phyloP scores from a whole-genome alignment of 2,329 filamentous ascomycete species.

The Aspergillus quadricinctus region DNA sequence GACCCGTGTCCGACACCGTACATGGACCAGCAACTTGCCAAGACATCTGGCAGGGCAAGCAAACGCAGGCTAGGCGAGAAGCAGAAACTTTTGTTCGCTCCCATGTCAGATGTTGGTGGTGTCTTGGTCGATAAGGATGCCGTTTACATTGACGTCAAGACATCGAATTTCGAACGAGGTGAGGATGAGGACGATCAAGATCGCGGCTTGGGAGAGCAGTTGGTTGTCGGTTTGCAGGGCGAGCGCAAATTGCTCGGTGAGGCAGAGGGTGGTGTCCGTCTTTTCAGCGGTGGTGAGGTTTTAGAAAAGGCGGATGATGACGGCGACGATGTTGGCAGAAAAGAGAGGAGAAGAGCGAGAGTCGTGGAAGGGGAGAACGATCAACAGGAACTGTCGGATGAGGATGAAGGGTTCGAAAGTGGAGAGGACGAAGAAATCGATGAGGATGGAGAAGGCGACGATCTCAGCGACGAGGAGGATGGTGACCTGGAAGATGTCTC shows the following conservation, averaged over 20 bases:
- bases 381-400: slow-evolving; percentile 54
- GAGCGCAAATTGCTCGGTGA: slow-evolving; percentile 79
- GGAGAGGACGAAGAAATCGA: slow-evolving; percentile 53
- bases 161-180: slow-evolving; percentile 65
- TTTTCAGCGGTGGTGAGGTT: slow-evolving; percentile 75
- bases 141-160: slow-evolving; percentile 78
- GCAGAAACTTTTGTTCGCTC: slow-evolving; percentile 92
- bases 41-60: slow-evolving; percentile 75
- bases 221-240: slow-evolving; percentile 84
- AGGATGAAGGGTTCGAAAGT: slow-evolving; percentile 51
- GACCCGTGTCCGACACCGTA: slow-evolving; percentile 93
- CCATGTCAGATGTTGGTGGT: slow-evolving; percentile 96
- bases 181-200: slow-evolving; percentile 60
- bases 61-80: slow-evolving; percentile 85
- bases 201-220: slow-evolving; percentile 87
- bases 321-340: slow-evolving; percentile 56
- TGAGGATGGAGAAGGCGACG: slow-evolving; percentile 37
- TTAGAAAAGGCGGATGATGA: slow-evolving; percentile 55
- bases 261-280: slow-evolving; percentile 73
- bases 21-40: slow-evolving; percentile 82
- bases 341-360: slow-evolving; percentile 49
- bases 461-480: slow-evolving; percentile 32
- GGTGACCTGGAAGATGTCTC: slow-evolving; percentile 30
- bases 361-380: slow-evolving; percentile 46
- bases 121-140: slow-evolving; percentile 95